Percentiles rank a stretch among this genome's conserved stretches.
phyloP scores from a whole-genome alignment of 164 flowering plant genomes.

The Liriodendron chinense region DNA sequence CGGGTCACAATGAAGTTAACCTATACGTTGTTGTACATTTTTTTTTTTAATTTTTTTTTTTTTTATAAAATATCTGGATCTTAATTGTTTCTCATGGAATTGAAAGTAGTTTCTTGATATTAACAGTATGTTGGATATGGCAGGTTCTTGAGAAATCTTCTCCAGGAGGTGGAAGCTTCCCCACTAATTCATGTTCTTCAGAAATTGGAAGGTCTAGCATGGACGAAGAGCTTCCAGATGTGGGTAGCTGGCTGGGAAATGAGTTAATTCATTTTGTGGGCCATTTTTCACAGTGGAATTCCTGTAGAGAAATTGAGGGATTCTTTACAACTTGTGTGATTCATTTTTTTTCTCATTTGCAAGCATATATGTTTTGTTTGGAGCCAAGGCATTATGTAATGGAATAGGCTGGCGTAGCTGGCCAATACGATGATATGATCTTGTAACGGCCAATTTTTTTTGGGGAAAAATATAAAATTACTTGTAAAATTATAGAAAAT shows the following conservation, averaged over 20 bases:
- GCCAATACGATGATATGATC: no score
- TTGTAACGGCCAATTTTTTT: no score
- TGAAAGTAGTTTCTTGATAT: neutral
- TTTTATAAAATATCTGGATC: no score
- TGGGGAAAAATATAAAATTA: no score
- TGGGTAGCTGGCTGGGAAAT: slow-evolving; percentile 39
- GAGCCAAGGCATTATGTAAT: no score
- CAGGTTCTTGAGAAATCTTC: slow-evolving; percentile 65
- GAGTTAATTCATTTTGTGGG: slow-evolving; percentile 38
- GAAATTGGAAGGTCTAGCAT: slow-evolving; percentile 41
- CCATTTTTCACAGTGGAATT: neutral
- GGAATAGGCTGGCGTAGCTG: no score
- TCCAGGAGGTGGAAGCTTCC: slow-evolving; percentile 21
- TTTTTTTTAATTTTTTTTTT: no score
- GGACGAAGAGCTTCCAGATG: slow-evolving; percentile 51
- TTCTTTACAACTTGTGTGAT: neutral
- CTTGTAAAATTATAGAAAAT: no score
- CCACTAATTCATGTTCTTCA: slow-evolving; percentile 42
- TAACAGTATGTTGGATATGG: slow-evolving; percentile 10
- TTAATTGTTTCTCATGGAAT: neutral
- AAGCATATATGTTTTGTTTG: neutral
- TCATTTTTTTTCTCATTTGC: neutral
- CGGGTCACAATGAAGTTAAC: no score
- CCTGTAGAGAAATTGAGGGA: neutral
- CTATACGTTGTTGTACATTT: no score